Percentiles rank a stretch among this genome's conserved stretches.
Evolutionary conservation across 2,329 filamentous ascomycete species (phyloP).

Genomic region (Colletotrichum graminicola): DNA sequence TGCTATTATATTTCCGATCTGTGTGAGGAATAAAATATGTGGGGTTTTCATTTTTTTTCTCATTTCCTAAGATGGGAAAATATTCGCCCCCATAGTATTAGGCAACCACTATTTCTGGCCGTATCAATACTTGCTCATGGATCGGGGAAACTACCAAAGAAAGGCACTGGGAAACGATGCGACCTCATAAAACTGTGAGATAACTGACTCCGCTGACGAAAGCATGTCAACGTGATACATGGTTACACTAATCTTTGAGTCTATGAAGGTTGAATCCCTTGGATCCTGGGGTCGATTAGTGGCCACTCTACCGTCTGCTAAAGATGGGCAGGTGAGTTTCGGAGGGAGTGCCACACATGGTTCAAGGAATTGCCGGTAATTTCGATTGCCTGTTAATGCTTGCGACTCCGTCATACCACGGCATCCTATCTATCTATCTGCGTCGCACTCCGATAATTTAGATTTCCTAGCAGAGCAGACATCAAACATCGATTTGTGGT

Average conservation of each 20-base stretch:
- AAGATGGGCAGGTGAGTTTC: not conserved
- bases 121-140: not conserved
- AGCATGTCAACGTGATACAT: not conserved
- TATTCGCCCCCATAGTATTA: too few species aligned
- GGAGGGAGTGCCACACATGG: not conserved
- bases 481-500: not conserved
- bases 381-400: slow-evolving; percentile 14
- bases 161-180: not conserved
- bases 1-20: not conserved
- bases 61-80: too few species aligned
- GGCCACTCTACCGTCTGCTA: slow-evolving; percentile 3
- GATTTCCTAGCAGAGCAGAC: not conserved
- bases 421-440: not conserved
- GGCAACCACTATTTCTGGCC: not conserved
- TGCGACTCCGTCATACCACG: not conserved
- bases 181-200: not conserved
- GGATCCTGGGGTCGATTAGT: not conserved
- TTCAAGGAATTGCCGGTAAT: not conserved
- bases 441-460: slow-evolving; percentile 1
- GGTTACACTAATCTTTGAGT: slow-evolving; percentile 13
- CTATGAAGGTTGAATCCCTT: slow-evolving; percentile 29
- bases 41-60: not conserved
- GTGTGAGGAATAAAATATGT: not conserved
- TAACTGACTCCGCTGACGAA: not conserved
- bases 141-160: not conserved